These are phyloP conservation scores for Ophiocordyceps camponoti-leonardi DNA, from an alignment of 2,329 filamentous ascomycete species.

Conservation along the genomic window DNA sequence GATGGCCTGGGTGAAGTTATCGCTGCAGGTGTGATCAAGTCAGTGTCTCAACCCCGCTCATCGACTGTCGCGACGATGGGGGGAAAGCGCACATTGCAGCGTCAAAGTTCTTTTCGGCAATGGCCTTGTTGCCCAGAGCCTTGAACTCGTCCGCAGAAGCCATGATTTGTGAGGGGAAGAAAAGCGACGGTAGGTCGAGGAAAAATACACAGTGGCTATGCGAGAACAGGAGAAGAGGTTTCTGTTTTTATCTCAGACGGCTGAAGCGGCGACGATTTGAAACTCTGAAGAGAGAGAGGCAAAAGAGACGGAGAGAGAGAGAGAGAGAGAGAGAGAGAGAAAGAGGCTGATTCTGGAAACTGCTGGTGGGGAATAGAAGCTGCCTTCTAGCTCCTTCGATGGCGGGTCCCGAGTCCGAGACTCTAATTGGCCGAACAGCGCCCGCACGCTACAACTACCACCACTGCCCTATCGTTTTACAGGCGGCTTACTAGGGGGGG, in stretches of 20 bases:
- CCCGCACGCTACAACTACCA: not conserved
- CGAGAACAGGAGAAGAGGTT: not conserved
- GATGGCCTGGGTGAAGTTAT: slow-evolving; percentile 91
- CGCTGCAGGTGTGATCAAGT: slow-evolving; percentile 30
- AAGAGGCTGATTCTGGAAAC: not conserved
- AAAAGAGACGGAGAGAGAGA: not conserved
- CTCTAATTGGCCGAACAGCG: slow-evolving; percentile 13
- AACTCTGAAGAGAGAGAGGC: not conserved
- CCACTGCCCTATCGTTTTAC: too few relatives aligned
- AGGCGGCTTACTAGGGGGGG: too few relatives aligned
- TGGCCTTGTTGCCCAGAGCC: slow-evolving; percentile 96
- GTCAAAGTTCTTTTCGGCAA: slow-evolving; percentile 90
- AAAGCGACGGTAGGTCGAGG: not conserved
- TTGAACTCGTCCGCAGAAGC: slow-evolving; percentile 66
- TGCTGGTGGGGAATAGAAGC: slow-evolving; percentile 1
- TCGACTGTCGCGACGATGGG: not conserved
- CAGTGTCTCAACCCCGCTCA: not conserved
- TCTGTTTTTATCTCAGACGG: not conserved
- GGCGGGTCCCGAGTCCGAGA: slow-evolving; percentile 9
- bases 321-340: not conserved
- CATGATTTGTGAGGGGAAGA: slow-evolving; percentile 18
- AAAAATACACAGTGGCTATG: not conserved
- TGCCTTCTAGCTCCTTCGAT: slow-evolving; percentile 27
- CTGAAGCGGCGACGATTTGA: not conserved
- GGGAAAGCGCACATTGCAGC: slow-evolving; percentile 68